A percentile compares a stretch with the other conserved stretches of the same genome.
These are phyloP conservation scores for Lojkania enalia DNA, from an alignment of 2,329 filamentous ascomycete genomes.

Conservation along the genomic window DNA sequence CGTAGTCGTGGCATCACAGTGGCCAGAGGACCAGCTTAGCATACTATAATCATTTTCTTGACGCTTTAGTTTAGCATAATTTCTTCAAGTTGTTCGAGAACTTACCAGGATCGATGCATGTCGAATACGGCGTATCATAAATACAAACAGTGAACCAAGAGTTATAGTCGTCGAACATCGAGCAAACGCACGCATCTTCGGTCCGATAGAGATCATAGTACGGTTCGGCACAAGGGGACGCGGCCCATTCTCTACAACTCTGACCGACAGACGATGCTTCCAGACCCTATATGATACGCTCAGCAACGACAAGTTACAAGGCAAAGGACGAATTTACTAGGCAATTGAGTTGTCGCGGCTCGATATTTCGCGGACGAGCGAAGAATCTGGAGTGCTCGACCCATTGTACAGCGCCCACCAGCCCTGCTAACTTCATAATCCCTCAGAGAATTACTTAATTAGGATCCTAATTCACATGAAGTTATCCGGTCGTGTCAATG, in stretches of 20 bases:
- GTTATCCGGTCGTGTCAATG: too few relatives aligned
- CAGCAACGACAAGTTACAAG: too few relatives aligned
- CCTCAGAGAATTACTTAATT: too few relatives aligned
- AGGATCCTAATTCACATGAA: too few relatives aligned
- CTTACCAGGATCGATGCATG: slow-evolving; percentile 16
- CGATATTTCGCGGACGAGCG: slow-evolving; percentile 8
- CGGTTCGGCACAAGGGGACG: neutral
- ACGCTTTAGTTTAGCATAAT: neutral
- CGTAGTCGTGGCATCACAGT: slow-evolving; percentile 7
- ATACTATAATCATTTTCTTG: slow-evolving; percentile 12
- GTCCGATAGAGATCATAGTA: slow-evolving; percentile 9
- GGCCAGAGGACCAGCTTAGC: slow-evolving; percentile 10
- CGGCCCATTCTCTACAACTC: neutral
- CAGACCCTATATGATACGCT: too few relatives aligned
- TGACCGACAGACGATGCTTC: neutral
- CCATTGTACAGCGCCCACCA: slow-evolving; percentile 5
- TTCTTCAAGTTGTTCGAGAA: neutral
- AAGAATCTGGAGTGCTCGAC: slow-evolving; percentile 13
- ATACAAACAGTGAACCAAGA: slow-evolving; percentile 8
- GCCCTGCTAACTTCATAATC: too few relatives aligned
- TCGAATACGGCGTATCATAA: slow-evolving; percentile 12
- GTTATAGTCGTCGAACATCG: slow-evolving; percentile 9
- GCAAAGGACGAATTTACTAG: too few relatives aligned
- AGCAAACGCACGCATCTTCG: slow-evolving; percentile 17
- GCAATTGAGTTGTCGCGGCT: too few relatives aligned